A percentile compares a stretch with the other conserved stretches of the same genome.
Evolutionary conservation across 208 protist genomes (phyloP).

Genomic region (Leishmania braziliensis): DNA sequence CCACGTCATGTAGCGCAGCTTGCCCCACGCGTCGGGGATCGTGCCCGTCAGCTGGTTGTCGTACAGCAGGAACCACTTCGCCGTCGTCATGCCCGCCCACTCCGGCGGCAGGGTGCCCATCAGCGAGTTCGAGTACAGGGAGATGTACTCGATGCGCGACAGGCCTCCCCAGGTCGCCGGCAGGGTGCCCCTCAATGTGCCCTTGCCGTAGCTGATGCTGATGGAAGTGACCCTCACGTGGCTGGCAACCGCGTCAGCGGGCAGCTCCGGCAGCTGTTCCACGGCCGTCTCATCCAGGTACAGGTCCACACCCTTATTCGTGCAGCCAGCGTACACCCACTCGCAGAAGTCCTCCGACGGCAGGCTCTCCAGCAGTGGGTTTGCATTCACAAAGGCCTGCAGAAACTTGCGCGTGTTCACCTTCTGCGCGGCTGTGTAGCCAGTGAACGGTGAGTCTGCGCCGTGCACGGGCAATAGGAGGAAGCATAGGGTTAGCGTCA

Average conservation of each 20-base stretch:
- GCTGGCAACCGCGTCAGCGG: not conserved
- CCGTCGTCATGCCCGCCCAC: conserved; percentile 14
- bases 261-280: conserved; percentile 17
- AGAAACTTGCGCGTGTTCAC: conserved; percentile 12
- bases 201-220: conserved; percentile 3
- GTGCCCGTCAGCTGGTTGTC: conserved; percentile 6
- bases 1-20: conserved; percentile 12
- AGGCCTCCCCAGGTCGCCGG: conserved; percentile 11
- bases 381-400: conserved; percentile 5
- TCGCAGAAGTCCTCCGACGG: conserved; percentile 17
- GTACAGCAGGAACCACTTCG: conserved; percentile 11
- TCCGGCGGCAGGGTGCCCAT: conserved; percentile 18
- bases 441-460: not conserved
- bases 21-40: not conserved
- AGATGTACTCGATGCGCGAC: not conserved
- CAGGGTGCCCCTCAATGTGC: conserved; percentile 5
- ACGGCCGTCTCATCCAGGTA: conserved; percentile 2
- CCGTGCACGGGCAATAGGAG: not conserved
- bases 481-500: not conserved
- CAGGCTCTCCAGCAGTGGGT: not conserved
- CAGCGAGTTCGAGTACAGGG: conserved; percentile 5
- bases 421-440: conserved; percentile 6
- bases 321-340: conserved; percentile 11
- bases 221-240: conserved; percentile 4
- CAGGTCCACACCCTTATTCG: conserved; percentile 6